Base-by-base conservation (phyloP, 2,329 filamentous ascomycete genomes). In the Claviceps maximensis region DNA sequence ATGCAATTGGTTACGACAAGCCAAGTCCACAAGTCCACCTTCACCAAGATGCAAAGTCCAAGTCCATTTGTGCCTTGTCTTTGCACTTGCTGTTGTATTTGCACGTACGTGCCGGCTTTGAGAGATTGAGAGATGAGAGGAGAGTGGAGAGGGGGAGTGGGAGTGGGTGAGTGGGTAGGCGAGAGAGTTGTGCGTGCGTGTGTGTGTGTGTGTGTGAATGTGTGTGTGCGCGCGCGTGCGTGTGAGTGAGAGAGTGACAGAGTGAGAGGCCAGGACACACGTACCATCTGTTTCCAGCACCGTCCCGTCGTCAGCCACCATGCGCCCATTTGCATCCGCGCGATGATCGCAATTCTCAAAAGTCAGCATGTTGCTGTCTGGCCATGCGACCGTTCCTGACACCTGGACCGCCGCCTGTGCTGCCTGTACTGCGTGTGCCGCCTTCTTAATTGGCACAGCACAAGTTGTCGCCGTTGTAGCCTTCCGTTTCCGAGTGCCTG, bases 251-350 rank as follows among this genome's bases (percentile, higher is more conserved):
- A 10, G 19, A 33, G 45, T 8, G 25, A 33, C 15, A 5, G 29
- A 21, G 46, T 19, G 10, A 9, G 27, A 48, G 46, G 47, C 15
- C 21, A 49, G 8, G 27, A 17, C 49, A 46, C 49, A 56, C 83
- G 74, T 79, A 96, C 91, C 93, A 73, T 98, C 94, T 58, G 89
- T 75, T 60, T 80, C 78, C 62, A 96, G 74, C 53, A 83, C 78
- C 46, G 89, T 93, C 59, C 93, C 93, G 71, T 97, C 89, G 67
- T 98, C 93, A 56, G 93, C 88, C 60, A 86, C 79, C 65, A 98
- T 77, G 64, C 84, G 84, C 53, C 87, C 87, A 61, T 90, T 77
- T 62, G 45, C 49, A 42, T 86, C 84, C 54, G 90, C 76, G 54
- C 76, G 77, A 49, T 79, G 80, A 54, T 81, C 79, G 63, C 78